These are phyloP conservation scores for Laetiporus sulphureus DNA, from an alignment of 1,284 basidiomycete genomes.

Conservation along the genomic window DNA sequence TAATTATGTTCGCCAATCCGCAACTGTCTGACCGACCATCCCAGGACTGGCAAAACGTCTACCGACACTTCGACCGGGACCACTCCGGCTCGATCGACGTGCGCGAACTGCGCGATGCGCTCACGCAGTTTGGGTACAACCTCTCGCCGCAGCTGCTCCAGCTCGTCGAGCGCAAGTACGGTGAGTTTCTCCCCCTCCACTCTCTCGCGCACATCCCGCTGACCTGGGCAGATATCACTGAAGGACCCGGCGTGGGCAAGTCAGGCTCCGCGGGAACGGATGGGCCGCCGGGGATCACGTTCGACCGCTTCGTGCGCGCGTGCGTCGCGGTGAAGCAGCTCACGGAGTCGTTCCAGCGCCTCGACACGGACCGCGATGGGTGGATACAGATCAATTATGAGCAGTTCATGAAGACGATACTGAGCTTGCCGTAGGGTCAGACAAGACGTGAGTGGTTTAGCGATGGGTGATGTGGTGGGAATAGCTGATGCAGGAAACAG, in stretches of 20 bases:
- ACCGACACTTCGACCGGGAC: slow-evolving; percentile 73
- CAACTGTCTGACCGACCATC: background rate
- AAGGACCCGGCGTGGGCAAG: slow-evolving; percentile 36
- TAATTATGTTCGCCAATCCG: background rate
- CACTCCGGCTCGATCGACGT: slow-evolving; percentile 69
- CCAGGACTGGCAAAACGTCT: slow-evolving; percentile 76
- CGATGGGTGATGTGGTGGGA: too few relatives aligned
- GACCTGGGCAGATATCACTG: slow-evolving; percentile 34
- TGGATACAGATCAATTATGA: slow-evolving; percentile 77
- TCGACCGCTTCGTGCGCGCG: slow-evolving; percentile 78
- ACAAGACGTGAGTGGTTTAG: too few relatives aligned
- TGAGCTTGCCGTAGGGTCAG: slow-evolving; percentile 52
- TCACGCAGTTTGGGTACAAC: slow-evolving; percentile 67
- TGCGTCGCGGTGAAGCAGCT: slow-evolving; percentile 78
- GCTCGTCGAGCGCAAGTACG: slow-evolving; percentile 61
- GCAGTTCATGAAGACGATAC: slow-evolving; percentile 66
- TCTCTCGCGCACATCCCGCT: background rate
- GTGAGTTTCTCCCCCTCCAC: slow-evolving; percentile 31
- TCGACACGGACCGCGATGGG: slow-evolving; percentile 64
- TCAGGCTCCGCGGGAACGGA: slow-evolving; percentile 16
- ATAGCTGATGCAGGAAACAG: too few relatives aligned
- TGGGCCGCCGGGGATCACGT: slow-evolving; percentile 55
- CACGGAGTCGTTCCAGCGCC: slow-evolving; percentile 53
- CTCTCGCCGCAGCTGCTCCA: slow-evolving; percentile 56
- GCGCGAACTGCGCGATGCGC: slow-evolving; percentile 55